A percentile compares a stretch with the other conserved stretches of the same genome.
These are phyloP conservation scores for Cercospora sojina DNA, from an alignment of 2,329 filamentous ascomycete genomes.

Conservation along the genomic window DNA sequence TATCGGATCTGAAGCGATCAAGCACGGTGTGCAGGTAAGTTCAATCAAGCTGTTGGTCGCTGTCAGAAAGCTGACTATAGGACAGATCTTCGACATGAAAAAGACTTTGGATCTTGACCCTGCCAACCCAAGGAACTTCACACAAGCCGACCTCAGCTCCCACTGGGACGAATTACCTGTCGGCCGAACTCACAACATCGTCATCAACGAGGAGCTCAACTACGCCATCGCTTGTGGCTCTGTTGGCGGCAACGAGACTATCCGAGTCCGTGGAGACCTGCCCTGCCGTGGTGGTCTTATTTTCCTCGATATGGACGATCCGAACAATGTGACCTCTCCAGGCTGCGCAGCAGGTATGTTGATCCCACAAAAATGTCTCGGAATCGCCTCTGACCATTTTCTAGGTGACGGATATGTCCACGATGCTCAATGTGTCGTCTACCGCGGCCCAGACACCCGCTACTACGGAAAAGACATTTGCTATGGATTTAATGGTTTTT, in stretches of 20 bases:
- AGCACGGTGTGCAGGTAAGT: constrained; percentile 55
- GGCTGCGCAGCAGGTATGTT: constrained; percentile 46
- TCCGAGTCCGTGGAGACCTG: constrained; percentile 16
- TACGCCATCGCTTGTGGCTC: constrained; percentile 40
- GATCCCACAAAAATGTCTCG: constrained; percentile 18
- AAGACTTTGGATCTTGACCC: constrained; percentile 53
- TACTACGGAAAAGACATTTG: constrained; percentile 52
- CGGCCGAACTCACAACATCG: constrained; percentile 51
- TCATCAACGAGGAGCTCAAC: constrained; percentile 51
- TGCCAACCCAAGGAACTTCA: constrained; percentile 45
- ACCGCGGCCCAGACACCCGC: constrained; percentile 48
- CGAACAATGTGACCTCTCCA: constrained; percentile 50
- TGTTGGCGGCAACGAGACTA: constrained; percentile 28
- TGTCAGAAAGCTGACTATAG: neutral
- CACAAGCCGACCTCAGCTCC: constrained; percentile 32
- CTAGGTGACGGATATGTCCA: constrained; percentile 55
- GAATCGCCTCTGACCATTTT: neutral
- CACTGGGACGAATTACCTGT: constrained; percentile 19
- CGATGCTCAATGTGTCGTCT: constrained; percentile 55
- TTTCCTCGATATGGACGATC: constrained; percentile 54
- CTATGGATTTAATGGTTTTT: constrained; percentile 50
- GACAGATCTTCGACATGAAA: constrained; percentile 59
- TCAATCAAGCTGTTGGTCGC: neutral
- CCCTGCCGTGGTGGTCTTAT: constrained; percentile 53
- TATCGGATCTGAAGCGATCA: constrained; percentile 46